Conservation (phyloP, 352 stramenopile genomes). For the Globisporangium yorkense region DNA sequence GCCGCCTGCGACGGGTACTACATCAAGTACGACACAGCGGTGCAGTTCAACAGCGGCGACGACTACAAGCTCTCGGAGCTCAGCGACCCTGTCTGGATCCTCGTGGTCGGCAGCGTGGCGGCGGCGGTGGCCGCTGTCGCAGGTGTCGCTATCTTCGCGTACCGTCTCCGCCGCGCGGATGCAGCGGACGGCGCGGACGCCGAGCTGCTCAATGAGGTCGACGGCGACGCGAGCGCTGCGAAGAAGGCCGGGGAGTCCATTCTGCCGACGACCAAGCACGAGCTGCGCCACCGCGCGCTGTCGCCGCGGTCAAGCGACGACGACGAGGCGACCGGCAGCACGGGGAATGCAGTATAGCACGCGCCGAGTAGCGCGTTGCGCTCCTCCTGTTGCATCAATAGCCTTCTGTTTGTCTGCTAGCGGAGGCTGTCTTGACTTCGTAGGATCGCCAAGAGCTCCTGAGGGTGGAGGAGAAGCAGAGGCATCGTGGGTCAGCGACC, state of each 20-base stretch:
- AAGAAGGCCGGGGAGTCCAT: neutral
- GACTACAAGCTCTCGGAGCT: slow-evolving; percentile 57
- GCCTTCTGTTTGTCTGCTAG: neutral
- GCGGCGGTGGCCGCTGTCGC: slow-evolving; percentile 39
- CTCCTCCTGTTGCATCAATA: neutral
- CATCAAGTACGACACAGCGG: slow-evolving; percentile 51
- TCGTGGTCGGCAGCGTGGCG: slow-evolving; percentile 55
- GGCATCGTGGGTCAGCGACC: neutral
- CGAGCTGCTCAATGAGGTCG: slow-evolving; percentile 29
- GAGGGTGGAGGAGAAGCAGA: neutral
- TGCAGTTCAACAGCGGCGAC: slow-evolving; percentile 48
- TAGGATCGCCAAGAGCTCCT: slow-evolving; percentile 35
- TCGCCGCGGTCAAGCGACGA: slow-evolving; percentile 16
- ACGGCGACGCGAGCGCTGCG: slow-evolving; percentile 14
- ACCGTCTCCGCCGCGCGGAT: slow-evolving; percentile 34
- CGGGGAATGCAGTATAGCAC: slow-evolving; percentile 7
- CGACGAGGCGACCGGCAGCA: slow-evolving; percentile 1
- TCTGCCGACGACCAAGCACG: neutral
- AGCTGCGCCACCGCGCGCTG: slow-evolving; percentile 17
- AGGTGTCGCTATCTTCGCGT: slow-evolving; percentile 41
- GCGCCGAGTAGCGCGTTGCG: neutral
- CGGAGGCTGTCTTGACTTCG: slow-evolving; percentile 2
- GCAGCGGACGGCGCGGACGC: slow-evolving; percentile 21
- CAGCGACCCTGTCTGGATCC: slow-evolving; percentile 37
- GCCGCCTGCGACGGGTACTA: slow-evolving; percentile 60